Conservation (phyloP, 495 filamentous ascomycete genomes). For the Astrothelium subdiscretum region DNA sequence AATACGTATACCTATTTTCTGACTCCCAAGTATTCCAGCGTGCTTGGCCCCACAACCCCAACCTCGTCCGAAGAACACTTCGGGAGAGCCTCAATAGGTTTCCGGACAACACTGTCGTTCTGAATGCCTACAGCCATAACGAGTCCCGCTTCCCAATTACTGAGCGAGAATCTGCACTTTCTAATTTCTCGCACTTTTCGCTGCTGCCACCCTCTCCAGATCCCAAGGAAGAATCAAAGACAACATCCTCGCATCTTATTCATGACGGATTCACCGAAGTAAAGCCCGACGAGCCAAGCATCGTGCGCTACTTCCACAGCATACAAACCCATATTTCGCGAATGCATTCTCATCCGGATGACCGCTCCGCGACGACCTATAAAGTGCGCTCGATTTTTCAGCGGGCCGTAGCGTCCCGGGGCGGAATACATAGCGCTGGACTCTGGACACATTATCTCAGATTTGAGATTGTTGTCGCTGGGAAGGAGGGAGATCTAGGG, state of each 20-base stretch:
- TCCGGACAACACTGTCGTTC: constrained; percentile 69
- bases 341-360: constrained; percentile 1
- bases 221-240: constrained; percentile 29
- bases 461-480: constrained; percentile 15
- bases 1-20: not conserved
- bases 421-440: constrained; percentile 15
- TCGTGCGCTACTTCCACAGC: constrained; percentile 51
- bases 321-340: constrained; percentile 47
- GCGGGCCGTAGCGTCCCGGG: constrained; percentile 12
- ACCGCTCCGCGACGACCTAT: constrained; percentile 12
- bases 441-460: constrained; percentile 22
- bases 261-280: constrained; percentile 40
- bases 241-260: constrained; percentile 56
- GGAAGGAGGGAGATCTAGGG: not conserved
- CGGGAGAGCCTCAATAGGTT: constrained; percentile 47
- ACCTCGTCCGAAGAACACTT: constrained; percentile 48
- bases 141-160: constrained; percentile 13
- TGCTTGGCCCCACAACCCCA: constrained; percentile 45
- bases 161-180: constrained; percentile 19
- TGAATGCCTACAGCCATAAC: constrained; percentile 45
- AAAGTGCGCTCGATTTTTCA: constrained; percentile 21
- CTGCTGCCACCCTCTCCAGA: not conserved
- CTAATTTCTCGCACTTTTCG: constrained; percentile 53
- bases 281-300: constrained; percentile 7
- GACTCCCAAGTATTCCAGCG: not conserved